Evolutionary conservation across 371 early-diverging fungal species (phyloP).

Genomic region (Circinella umbellata): DNA sequence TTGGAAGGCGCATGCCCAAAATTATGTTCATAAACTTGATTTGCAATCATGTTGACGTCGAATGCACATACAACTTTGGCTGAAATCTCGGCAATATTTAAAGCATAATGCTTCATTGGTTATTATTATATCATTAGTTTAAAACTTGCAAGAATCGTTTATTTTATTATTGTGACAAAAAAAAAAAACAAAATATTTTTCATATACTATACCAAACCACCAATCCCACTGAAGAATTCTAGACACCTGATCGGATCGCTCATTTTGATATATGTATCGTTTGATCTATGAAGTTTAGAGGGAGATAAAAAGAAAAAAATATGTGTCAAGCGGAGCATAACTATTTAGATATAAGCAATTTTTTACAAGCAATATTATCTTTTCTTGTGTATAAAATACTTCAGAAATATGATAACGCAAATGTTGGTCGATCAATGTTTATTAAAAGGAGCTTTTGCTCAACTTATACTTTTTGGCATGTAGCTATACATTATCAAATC

Average conservation of each 20-base stretch:
- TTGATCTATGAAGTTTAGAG: background rate
- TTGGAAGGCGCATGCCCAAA: constrained; percentile 62
- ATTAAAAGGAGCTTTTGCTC: too few species aligned
- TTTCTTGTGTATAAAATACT: too few species aligned
- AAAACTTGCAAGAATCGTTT: background rate
- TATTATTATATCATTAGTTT: background rate
- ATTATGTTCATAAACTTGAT: constrained; percentile 69
- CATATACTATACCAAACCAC: constrained; percentile 58
- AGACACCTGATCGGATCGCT: constrained; percentile 52
- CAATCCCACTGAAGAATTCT: constrained; percentile 82
- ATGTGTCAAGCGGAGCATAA: background rate
- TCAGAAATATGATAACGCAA: too few species aligned
- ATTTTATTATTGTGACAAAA: background rate
- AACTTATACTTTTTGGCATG: too few species aligned
- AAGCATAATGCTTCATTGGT: constrained; percentile 60
- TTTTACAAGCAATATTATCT: too few species aligned
- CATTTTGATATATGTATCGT: background rate
- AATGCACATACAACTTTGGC: constrained; percentile 64
- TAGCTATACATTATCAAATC: too few species aligned
- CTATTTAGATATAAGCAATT: too few species aligned
- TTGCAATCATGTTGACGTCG: constrained; percentile 78
- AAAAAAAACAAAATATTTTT: background rate
- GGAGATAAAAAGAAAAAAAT: background rate
- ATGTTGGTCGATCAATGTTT: too few species aligned
- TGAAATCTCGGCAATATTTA: constrained; percentile 55